A percentile compares a stretch with the other conserved stretches of the same genome.
Conservation (phyloP, 805 yeast species). For the Starmerella asiatica region DNA sequence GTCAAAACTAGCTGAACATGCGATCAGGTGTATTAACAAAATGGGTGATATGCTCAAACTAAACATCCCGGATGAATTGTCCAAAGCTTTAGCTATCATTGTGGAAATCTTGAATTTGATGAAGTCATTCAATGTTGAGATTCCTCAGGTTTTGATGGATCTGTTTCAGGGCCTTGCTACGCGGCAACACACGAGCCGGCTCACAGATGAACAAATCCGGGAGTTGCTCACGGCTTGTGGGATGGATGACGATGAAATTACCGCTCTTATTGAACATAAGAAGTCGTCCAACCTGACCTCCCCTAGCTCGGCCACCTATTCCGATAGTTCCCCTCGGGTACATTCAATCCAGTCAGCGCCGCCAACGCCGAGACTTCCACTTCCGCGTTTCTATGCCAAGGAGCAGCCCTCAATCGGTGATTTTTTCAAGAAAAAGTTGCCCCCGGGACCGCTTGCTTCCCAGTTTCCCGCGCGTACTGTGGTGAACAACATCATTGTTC, state of each 20-base stretch:
- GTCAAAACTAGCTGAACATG: conserved; percentile 27
- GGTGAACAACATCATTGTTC: conserved; percentile 9
- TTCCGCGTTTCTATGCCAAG: too few species aligned
- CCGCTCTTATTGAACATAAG: not conserved
- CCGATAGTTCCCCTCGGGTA: not conserved
- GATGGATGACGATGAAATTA: conserved; percentile 7
- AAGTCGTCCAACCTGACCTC: not conserved
- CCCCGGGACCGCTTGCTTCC: not conserved
- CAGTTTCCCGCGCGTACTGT: conserved; percentile 2
- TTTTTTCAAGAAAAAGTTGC: conserved; percentile 7
- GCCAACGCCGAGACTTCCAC: too few species aligned
- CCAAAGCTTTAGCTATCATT: conserved; percentile 17
- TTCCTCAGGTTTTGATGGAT: conserved; percentile 42
- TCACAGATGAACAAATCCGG: conserved; percentile 51
- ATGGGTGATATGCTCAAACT: conserved; percentile 71
- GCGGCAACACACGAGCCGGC: conserved; percentile 52
- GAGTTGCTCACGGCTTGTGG: conserved; percentile 35
- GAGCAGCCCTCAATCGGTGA: conserved; percentile 8
- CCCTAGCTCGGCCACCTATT: not conserved
- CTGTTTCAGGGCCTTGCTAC: conserved; percentile 35
- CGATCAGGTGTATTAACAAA: conserved; percentile 46
- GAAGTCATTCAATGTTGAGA: conserved; percentile 30
- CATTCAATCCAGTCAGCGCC: not conserved
- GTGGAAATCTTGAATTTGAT: conserved; percentile 22
- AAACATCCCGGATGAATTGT: conserved; percentile 59